Evolutionary conservation across 1,284 basidiomycete genomes (phyloP), one percentile per base, ranked within the genome.

Genomic region (Cryptococcus sp.): DNA sequence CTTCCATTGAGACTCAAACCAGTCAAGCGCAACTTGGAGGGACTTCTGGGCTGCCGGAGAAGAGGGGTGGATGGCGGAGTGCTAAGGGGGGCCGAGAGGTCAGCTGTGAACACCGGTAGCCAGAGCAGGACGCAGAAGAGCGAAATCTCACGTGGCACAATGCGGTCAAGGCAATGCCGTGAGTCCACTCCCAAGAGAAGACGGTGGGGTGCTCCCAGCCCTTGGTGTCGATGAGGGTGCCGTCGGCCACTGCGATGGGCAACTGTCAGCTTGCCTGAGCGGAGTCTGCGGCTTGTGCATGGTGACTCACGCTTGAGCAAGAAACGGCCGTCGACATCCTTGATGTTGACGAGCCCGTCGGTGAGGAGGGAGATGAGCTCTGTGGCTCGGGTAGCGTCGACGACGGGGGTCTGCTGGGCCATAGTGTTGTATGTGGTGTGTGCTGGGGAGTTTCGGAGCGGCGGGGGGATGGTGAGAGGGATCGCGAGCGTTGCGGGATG

Each of bases 221-320:
- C 64, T 86, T 86, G 1, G 84, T 85, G 63, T 86, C 84, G 56
- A 85, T 84, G 21, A 84, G 70, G 12, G 82, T 79, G 0, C 84
- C 84, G 67, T 85, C 84, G 20, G 76, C 76, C 35, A 84, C 74
- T 77, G 23, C 5, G n/a, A 38, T 28, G 9, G 4, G 13, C 4
- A 9, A 9, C 4, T 33, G 28, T 33, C 28, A 53, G 53, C 47
- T n/a, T n/a, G n/a, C n/a, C 15, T 20, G n/a, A 39, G 24, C 5
- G 18, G 6, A 37, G 6, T 3, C 33, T 9, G 3, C 28, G 7
- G 4, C 24, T 13, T 33, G 18, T 6, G 15, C 33, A 28, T 21
- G 16, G 35, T 4, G 7, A 65, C 71, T 64, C 48, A 71, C 67
- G 72, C 11, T 78, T 77, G 63, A 84, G 71, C 24, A 85, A 72